These are phyloP conservation scores for Penicillium mononematosum DNA, from an alignment of 495 filamentous ascomycete genomes.

Conservation along the genomic window DNA sequence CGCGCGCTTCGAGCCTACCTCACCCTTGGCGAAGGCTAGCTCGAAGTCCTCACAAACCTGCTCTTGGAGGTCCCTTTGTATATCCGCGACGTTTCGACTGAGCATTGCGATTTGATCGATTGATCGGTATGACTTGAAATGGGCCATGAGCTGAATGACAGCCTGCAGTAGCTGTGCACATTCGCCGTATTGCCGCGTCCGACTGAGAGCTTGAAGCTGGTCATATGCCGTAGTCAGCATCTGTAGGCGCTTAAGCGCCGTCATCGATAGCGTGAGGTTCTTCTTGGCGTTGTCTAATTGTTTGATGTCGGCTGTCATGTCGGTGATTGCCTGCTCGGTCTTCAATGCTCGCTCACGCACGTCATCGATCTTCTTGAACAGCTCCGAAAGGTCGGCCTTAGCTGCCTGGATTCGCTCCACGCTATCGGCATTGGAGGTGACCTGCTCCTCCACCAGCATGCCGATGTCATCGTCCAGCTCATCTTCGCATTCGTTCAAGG, in stretches of 20 bases:
- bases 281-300: conserved; percentile 93
- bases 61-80: conserved; percentile 91
- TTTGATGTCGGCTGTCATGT: conserved; percentile 99
- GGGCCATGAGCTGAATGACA: conserved; percentile 95
- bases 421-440: conserved; percentile 81
- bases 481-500: conserved; percentile 75
- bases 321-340: conserved; percentile 93
- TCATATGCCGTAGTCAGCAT: conserved; percentile 99
- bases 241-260: conserved; percentile 91
- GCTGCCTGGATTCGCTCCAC: conserved; percentile 87
- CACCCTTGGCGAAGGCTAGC: conserved; percentile 86
- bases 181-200: conserved; percentile 89
- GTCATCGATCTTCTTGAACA: conserved; percentile 94
- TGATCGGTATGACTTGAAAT: conserved; percentile 97
- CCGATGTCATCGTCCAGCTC: conserved; percentile 80
- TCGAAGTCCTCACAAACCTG: conserved; percentile 99
- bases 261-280: conserved; percentile 97
- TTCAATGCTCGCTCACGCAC: conserved; percentile 86
- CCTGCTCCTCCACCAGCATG: conserved; percentile 73
- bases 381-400: conserved; percentile 80
- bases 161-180: conserved; percentile 94
- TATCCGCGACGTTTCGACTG: conserved; percentile 87
- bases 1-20: conserved; percentile 66
- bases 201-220: conserved; percentile 80
- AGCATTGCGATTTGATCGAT: conserved; percentile 97